These are phyloP conservation scores for Lumnitzera littorea DNA, from an alignment of 345 rosid genomes.

Conservation along the genomic window DNA sequence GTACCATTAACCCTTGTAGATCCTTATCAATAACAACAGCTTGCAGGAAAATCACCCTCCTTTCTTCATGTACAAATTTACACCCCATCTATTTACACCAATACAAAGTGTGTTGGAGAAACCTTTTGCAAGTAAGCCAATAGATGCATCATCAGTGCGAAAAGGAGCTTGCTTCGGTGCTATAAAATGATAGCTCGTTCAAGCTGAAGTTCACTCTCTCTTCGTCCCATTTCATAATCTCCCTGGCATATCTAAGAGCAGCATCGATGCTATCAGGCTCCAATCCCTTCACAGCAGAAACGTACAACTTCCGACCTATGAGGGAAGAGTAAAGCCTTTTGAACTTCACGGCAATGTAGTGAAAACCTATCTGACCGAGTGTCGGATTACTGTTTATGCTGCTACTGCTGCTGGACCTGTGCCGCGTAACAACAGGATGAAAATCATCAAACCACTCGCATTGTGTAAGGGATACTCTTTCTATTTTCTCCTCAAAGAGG, in stretches of 20 bases:
- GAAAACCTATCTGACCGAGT: slow-evolving; percentile 75
- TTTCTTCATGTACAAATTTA: no score
- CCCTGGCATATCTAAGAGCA: slow-evolving; percentile 67
- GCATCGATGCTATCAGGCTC: slow-evolving; percentile 52
- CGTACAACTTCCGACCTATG: slow-evolving; percentile 67
- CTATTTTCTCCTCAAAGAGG: slow-evolving; percentile 75
- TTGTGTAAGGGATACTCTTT: slow-evolving; percentile 45
- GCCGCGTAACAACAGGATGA: slow-evolving; percentile 63
- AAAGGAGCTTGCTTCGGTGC: slow-evolving; percentile 48
- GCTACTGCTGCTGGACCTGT: slow-evolving; percentile 36
- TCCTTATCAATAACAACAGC: no score
- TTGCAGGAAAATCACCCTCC: no score
- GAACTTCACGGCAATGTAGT: slow-evolving; percentile 78
- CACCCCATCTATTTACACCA: no score
- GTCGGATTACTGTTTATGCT: slow-evolving; percentile 63
- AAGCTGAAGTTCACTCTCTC: slow-evolving; percentile 56
- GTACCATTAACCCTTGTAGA: no score
- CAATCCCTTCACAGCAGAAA: slow-evolving; percentile 56
- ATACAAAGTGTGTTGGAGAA: no score
- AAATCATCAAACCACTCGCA: slow-evolving; percentile 96
- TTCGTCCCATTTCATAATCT: slow-evolving; percentile 90
- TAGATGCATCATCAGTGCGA: no score
- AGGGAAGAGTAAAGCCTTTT: slow-evolving; percentile 69
- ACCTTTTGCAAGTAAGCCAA: no score
- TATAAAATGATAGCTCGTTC: slow-evolving; percentile 46